Evolutionary conservation across 2,329 filamentous ascomycete species (phyloP).

Genomic region (Penicillium digitatum): DNA sequence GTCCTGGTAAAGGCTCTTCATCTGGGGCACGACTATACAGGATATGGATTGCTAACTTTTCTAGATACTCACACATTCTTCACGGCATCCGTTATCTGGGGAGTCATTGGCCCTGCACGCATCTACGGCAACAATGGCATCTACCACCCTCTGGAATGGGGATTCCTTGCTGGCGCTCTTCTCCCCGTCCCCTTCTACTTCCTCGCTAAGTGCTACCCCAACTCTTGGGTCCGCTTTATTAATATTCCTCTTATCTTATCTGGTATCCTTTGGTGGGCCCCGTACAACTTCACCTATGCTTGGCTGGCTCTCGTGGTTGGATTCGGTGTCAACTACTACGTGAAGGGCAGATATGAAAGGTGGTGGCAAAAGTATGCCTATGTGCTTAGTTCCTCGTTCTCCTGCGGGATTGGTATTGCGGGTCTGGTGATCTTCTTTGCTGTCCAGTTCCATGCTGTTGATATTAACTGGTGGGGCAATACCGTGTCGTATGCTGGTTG

Average conservation of each 20-base stretch:
- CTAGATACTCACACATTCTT: slow-evolving; percentile 52
- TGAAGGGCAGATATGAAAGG: slow-evolving; percentile 44
- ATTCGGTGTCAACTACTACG: slow-evolving; percentile 49
- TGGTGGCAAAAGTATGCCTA: slow-evolving; percentile 57
- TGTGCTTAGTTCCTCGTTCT: slow-evolving; percentile 52
- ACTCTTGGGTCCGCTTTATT: slow-evolving; percentile 26
- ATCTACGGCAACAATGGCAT: slow-evolving; percentile 50
- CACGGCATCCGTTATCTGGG: slow-evolving; percentile 55
- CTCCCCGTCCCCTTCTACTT: slow-evolving; percentile 47
- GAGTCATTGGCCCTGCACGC: slow-evolving; percentile 51
- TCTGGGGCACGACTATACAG: neutral
- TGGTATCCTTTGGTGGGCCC: slow-evolving; percentile 10
- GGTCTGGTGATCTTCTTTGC: slow-evolving; percentile 55
- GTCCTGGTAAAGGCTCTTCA: slow-evolving; percentile 36
- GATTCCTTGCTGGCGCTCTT: slow-evolving; percentile 50
- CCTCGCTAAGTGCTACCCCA: slow-evolving; percentile 43
- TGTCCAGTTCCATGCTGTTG: slow-evolving; percentile 38
- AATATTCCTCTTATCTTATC: slow-evolving; percentile 45
- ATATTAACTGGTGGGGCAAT: slow-evolving; percentile 34
- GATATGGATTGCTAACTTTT: neutral
- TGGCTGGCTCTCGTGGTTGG: slow-evolving; percentile 49
- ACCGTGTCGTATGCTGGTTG: neutral
- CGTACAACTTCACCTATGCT: slow-evolving; percentile 48
- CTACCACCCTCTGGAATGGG: slow-evolving; percentile 49
- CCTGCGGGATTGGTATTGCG: slow-evolving; percentile 50